phyloP scores from a whole-genome alignment of 2,329 filamentous ascomycete genomes.

The Pseudocercospora ulei region DNA sequence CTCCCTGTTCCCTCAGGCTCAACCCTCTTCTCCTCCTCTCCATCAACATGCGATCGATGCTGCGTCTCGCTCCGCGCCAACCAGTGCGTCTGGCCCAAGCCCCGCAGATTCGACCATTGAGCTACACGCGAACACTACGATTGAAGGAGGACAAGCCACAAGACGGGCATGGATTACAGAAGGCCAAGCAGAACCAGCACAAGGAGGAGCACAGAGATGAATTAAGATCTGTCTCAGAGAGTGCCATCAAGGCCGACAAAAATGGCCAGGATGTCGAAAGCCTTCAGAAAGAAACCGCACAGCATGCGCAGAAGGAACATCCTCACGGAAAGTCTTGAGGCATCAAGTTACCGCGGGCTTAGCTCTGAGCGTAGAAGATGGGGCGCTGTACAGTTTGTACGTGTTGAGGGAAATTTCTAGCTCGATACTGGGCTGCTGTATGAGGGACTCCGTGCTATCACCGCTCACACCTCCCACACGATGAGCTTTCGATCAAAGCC shows the following conservation, averaged over 20 bases:
- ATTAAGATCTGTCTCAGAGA: conserved; percentile 37
- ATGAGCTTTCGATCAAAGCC: conserved; percentile 55
- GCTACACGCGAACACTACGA: conserved; percentile 28
- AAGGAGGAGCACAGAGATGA: conserved; percentile 37
- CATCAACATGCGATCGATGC: not conserved
- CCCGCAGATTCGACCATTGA: conserved; percentile 24
- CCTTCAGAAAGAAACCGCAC: conserved; percentile 39
- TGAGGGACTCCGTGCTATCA: no score
- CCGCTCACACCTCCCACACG: conserved; percentile 45
- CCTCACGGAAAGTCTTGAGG: conserved; percentile 10
- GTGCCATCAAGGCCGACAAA: conserved; percentile 38
- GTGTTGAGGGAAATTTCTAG: not conserved
- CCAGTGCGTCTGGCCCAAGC: not conserved
- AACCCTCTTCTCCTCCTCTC: not conserved
- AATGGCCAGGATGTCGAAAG: conserved; percentile 39
- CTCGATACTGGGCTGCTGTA: not conserved
- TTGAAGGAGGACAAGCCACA: conserved; percentile 38
- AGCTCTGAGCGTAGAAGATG: no score
- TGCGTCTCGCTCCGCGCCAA: not conserved
- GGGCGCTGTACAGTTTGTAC: not conserved
- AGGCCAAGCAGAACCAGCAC: conserved; percentile 40
- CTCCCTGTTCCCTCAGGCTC: not conserved
- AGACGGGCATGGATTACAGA: conserved; percentile 36
- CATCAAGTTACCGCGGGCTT: not conserved
- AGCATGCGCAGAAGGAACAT: conserved; percentile 37